Percentiles rank a stretch among this genome's conserved stretches.
Evolutionary conservation across 2,329 filamentous ascomycete genomes (phyloP).

Genomic region (Xylaria sp.): DNA sequence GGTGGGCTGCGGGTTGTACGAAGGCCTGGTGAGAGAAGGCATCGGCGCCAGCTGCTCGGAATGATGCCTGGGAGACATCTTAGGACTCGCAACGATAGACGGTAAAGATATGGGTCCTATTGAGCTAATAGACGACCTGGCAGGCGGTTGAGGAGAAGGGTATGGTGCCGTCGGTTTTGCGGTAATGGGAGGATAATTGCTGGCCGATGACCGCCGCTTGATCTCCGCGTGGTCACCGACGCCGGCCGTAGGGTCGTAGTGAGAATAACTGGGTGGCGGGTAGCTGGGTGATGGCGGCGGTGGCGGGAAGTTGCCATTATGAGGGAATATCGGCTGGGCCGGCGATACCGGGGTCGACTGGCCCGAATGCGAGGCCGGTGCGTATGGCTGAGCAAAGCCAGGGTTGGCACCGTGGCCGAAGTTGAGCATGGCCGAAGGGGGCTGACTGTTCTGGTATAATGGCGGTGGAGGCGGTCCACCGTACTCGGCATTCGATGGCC

Average conservation of each 20-base stretch:
- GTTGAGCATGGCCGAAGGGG: constrained; percentile 30
- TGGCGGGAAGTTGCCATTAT: constrained; percentile 17
- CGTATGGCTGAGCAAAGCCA: constrained; percentile 33
- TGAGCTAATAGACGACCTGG: constrained; percentile 30
- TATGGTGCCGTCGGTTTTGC: constrained; percentile 24
- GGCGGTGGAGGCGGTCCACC: constrained; percentile 34
- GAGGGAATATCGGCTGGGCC: constrained; percentile 32
- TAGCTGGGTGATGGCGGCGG: constrained; percentile 29
- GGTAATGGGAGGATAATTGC: constrained; percentile 26
- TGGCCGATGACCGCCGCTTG: constrained; percentile 27
- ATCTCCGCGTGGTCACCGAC: constrained; percentile 27
- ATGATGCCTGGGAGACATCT: constrained; percentile 25
- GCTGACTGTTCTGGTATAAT: constrained; percentile 30
- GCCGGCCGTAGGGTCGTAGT: constrained; percentile 27
- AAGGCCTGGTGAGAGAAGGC: constrained; percentile 22
- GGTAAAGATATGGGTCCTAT: constrained; percentile 29
- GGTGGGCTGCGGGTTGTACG: constrained; percentile 22
- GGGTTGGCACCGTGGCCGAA: constrained; percentile 31
- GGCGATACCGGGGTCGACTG: constrained; percentile 37
- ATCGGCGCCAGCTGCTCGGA: constrained; percentile 26
- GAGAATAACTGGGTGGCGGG: constrained; percentile 23
- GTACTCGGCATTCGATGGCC: constrained; percentile 36
- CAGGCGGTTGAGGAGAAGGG: constrained; percentile 12
- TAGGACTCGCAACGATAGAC: constrained; percentile 27
- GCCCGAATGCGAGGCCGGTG: constrained; percentile 25